Evolutionary conservation across 2,329 filamentous ascomycete genomes (phyloP), one percentile per base, ranked within the genome.

Genomic region (Colletotrichum sp.): DNA sequence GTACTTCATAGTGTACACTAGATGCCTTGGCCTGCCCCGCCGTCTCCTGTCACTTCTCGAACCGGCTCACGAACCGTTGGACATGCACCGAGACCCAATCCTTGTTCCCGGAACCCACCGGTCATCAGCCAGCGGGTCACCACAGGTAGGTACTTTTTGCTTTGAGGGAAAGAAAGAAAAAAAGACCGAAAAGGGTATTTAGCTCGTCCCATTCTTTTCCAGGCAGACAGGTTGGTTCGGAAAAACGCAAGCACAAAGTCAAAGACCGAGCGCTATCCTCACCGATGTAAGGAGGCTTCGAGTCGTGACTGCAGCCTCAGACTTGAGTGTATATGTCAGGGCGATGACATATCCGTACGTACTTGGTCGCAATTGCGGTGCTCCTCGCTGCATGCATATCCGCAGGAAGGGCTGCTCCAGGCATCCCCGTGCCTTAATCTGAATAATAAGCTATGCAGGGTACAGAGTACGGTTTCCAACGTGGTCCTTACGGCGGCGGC

Each of bases 11-110:
- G 28, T 30, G 28, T 30, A 49, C 44, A 52, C 69, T 65, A 65
- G 65, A n/a, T 16, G 15, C 24, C 28, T 28, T 76, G 57, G 72
- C 57, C 26, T 15, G 70, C 70, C 63, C 73, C 73, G 70, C 73
- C 60, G 15, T 18, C 34, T 73, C 13, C 73, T 76, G 73, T 69
- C 70, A 73, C n/a, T 63, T 73, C 68, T 73, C 73, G 73, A 76
- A 73, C 74, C 74, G 74, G 74, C 70, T 76, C 34, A 44, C 70
- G 49, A 76, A 67, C 74, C 74, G 74, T 69, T 73, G 49, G 63
- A 34, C 72, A n/a, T 71, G 59, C 30, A 24, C n/a, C 67, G 24
- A 59, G 32, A 62, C 62, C 36, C 52, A 71, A 62, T 66, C 59
- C 67, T 65, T 52, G 52, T 34, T 52, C 34, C 52, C 34, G 26